A percentile compares a stretch with the other conserved stretches of the same genome.
Conservation (phyloP, 495 filamentous ascomycete species). For the Schizothecium vesticola region DNA sequence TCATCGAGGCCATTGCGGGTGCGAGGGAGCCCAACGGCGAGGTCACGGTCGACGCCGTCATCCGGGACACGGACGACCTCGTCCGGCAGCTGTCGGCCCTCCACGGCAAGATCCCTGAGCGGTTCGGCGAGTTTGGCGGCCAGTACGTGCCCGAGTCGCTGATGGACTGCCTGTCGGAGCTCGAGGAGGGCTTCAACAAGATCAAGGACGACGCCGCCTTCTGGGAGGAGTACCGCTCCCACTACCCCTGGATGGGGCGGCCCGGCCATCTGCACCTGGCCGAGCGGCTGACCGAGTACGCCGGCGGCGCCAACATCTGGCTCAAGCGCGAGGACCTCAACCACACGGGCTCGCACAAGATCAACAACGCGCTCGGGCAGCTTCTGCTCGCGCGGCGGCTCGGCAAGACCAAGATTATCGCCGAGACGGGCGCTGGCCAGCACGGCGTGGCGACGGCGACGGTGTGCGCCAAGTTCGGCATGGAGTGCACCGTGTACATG, state of each 20-base stretch:
- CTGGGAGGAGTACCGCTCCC: constrained; percentile 95
- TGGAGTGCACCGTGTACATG: constrained; percentile 96
- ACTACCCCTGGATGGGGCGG: constrained; percentile 97
- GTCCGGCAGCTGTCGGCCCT: constrained; percentile 42
- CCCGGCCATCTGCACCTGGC: constrained; percentile 88
- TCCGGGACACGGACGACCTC: constrained; percentile 40
- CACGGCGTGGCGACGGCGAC: constrained; percentile 95
- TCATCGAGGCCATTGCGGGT: constrained; percentile 56
- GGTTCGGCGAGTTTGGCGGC: constrained; percentile 97
- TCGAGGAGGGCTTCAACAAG: constrained; percentile 85
- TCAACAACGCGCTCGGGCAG: constrained; percentile 93
- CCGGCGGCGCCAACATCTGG: constrained; percentile 90
- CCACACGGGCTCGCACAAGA: constrained; percentile 84
- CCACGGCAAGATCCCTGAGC: constrained; percentile 60
- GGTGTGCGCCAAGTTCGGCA: constrained; percentile 92
- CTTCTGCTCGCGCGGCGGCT: constrained; percentile 73
- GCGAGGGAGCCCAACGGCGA: constrained; percentile 48
- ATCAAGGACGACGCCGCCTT: constrained; percentile 82
- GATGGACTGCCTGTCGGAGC: constrained; percentile 91
- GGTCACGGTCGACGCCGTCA: constrained; percentile 48
- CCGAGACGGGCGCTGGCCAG: constrained; percentile 93
- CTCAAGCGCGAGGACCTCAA: constrained; percentile 93
- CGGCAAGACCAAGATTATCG: constrained; percentile 91
- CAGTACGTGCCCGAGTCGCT: constrained; percentile 97
- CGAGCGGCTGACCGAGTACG: constrained; percentile 78